Evolutionary conservation across 768 basidiomycete species (phyloP).

Genomic region (Mycena latifolia): DNA sequence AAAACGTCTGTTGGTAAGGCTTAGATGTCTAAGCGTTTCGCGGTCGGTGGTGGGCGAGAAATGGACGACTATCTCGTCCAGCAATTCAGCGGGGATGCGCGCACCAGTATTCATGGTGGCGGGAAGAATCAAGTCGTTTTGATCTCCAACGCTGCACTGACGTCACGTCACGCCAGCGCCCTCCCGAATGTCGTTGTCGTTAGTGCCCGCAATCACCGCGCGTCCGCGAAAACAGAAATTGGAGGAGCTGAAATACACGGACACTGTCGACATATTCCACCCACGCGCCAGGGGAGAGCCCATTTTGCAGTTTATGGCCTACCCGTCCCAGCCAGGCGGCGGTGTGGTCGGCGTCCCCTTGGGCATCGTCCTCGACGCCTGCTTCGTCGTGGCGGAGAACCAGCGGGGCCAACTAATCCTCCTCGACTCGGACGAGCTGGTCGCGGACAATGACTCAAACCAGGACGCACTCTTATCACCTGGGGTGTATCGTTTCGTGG

Average conservation of each 20-base stretch:
- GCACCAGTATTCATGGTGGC: not conserved
- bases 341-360: constrained; percentile 10
- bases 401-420: constrained; percentile 2
- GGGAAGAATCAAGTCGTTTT: too few relatives aligned
- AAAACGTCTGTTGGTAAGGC: not conserved
- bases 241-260: too few relatives aligned
- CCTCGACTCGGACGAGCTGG: not conserved
- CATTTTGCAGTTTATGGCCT: not conserved
- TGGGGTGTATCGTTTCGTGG: constrained; percentile 1
- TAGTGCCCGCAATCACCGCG: too few relatives aligned
- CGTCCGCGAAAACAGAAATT: too few relatives aligned
- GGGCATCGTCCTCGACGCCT: constrained; percentile 24
- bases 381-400: constrained; percentile 10
- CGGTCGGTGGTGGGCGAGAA: not conserved
- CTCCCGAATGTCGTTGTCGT: too few relatives aligned
- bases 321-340: constrained; percentile 5
- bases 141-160: too few relatives aligned
- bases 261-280: constrained; percentile 12
- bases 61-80: not conserved
- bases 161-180: too few relatives aligned
- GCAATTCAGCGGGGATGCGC: not conserved
- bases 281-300: not conserved
- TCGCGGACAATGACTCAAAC: constrained; percentile 4
- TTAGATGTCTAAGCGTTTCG: not conserved
- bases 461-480: constrained; percentile 1